Evolutionary conservation across 352 stramenopile species (phyloP).

Genomic region (Globisporangium solare): DNA sequence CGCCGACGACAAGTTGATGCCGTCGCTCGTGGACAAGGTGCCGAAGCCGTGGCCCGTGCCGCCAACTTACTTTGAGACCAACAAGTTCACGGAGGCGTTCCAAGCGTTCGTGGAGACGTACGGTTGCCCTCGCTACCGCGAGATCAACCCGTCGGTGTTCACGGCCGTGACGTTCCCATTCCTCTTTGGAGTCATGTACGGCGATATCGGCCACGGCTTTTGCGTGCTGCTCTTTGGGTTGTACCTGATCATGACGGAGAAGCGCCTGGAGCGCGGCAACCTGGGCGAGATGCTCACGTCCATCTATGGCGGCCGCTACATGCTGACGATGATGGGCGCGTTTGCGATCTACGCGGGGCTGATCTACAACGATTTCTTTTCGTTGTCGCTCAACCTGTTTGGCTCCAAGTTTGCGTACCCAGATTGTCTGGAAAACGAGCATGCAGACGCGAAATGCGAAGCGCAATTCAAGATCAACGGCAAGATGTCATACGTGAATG

Average conservation of each 20-base stretch:
- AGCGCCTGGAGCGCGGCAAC: slow-evolving; percentile 69
- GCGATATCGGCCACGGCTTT: slow-evolving; percentile 97
- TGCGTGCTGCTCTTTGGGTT: slow-evolving; percentile 93
- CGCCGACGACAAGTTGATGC: slow-evolving; percentile 93
- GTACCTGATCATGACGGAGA: slow-evolving; percentile 94
- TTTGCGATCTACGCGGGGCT: slow-evolving; percentile 98
- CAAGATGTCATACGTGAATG: slow-evolving; percentile 67
- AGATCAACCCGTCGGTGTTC: slow-evolving; percentile 98
- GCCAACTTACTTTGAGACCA: slow-evolving; percentile 98
- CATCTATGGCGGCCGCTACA: slow-evolving; percentile 94
- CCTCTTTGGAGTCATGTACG: slow-evolving; percentile 99
- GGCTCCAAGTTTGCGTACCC: slow-evolving; percentile 92
- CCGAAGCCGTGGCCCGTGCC: slow-evolving; percentile 94
- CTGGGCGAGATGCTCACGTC: slow-evolving; percentile 91
- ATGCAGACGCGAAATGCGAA: slow-evolving; percentile 53
- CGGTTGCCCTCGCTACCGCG: slow-evolving; percentile 96
- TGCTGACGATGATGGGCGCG: slow-evolving; percentile 98
- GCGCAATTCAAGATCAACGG: slow-evolving; percentile 74
- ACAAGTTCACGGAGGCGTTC: slow-evolving; percentile 98
- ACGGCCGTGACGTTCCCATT: slow-evolving; percentile 99
- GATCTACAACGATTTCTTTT: slow-evolving; percentile 99
- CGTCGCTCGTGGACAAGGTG: slow-evolving; percentile 91
- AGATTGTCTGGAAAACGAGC: slow-evolving; percentile 59
- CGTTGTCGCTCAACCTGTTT: slow-evolving; percentile 96
- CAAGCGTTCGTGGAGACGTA: slow-evolving; percentile 99